Evolutionary conservation across 2,329 filamentous ascomycete species (phyloP), one percentile per base, ranked within the genome.

Genomic region (Dactylellina parvicollis): DNA sequence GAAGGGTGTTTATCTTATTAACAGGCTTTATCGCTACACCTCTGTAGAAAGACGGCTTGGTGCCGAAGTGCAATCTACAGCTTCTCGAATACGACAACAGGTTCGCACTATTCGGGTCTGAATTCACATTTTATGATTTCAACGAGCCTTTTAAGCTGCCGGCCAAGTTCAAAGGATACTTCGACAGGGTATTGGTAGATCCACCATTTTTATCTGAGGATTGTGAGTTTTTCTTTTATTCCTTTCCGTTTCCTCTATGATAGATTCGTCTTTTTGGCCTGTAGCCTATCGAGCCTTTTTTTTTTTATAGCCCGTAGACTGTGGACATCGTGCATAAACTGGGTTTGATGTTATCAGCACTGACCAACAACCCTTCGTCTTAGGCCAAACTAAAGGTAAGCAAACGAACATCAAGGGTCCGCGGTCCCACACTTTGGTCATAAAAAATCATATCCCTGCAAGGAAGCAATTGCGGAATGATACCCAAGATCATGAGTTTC

Each of bases 141-240:
- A 83, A 87, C 71, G 81, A 87, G 57, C 90, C 91, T 0, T 82
- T 90, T 28, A 87, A 88, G 26, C 52, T 77, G 10, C 76, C 74
- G 4, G 3, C 38, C 14, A 61, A 72, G 3, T 65, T 78, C 24
- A 77, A 76, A 49, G 86, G 86, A 18, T 82, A 81, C 18, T 86
- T 89, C 49, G 89, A 92, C 80, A 85, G 87, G 60, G 85, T 94
- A 72, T 89, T 93, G 61, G 86, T 86, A 76, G 91, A 95, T 78
- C 91, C 91, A 7, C 91, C 91, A 0, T 94, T 94, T 79, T 83
- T 94, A 34, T 92, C 87, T 79, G 86, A 90, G 74, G 90, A 94
- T 78, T 94, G 91, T 79, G 90, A 94, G 79, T 92, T 83, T 89
- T 76, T 81, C 77, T 12, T 14, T 59, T 24, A 38, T 38, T 36